These are phyloP conservation scores for Apiospora phragmitis DNA, from an alignment of 2,329 filamentous ascomycete species.

Conservation along the genomic window DNA sequence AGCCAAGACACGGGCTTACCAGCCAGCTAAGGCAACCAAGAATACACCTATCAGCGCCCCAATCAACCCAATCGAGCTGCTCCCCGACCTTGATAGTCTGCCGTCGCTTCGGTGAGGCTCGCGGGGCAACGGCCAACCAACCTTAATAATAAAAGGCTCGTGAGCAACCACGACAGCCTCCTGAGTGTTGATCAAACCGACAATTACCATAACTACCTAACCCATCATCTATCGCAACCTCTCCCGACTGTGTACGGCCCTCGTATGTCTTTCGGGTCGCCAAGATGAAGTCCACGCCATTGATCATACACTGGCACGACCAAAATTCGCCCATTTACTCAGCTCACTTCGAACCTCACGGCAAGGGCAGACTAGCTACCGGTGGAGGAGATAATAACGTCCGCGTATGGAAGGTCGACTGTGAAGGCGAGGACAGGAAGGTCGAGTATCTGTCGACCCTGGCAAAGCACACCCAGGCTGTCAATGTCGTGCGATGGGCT, in stretches of 20 bases:
- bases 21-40: not conserved
- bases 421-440: slow-evolving; percentile 80
- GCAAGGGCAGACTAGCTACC: slow-evolving; percentile 89
- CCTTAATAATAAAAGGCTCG: slow-evolving; percentile 1
- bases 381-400: slow-evolving; percentile 97
- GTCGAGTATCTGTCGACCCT: slow-evolving; percentile 92
- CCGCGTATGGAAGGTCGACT: slow-evolving; percentile 87
- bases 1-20: not conserved
- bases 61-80: not conserved
- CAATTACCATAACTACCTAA: not conserved
- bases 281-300: slow-evolving; percentile 90
- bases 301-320: slow-evolving; percentile 99
- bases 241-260: not conserved
- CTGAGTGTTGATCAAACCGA: not conserved
- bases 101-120: slow-evolving; percentile 1
- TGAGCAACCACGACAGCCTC: not conserved
- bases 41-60: not conserved
- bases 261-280: slow-evolving; percentile 26
- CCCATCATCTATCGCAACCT: not conserved
- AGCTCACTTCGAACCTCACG: slow-evolving; percentile 90
- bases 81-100: not conserved
- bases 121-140: slow-evolving; percentile 5
- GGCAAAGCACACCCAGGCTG: slow-evolving; percentile 90
- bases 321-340: slow-evolving; percentile 97
- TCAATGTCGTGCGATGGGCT: slow-evolving; percentile 96